phyloP scores from a whole-genome alignment of 257 asterid genomes.

The Penstemon eatonii region DNA sequence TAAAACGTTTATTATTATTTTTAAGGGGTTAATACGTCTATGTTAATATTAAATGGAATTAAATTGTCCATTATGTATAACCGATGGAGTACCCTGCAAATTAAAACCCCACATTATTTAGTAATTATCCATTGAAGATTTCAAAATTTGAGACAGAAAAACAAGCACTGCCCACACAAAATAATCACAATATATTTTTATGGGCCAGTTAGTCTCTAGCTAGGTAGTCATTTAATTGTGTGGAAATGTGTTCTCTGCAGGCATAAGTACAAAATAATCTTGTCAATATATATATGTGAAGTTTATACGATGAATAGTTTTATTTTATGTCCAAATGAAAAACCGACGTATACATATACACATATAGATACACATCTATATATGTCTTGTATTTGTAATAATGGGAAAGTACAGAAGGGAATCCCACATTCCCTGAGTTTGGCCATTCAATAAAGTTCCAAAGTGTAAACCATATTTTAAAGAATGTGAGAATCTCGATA shows the following conservation, averaged over 20 bases:
- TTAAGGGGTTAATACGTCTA: no score
- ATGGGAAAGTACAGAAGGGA: slow-evolving; percentile 48
- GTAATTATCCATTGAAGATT: slow-evolving; percentile 20
- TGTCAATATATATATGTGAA: slow-evolving; percentile 54
- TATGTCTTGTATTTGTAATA: background rate
- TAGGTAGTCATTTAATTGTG: slow-evolving; percentile 39
- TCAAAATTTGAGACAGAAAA: slow-evolving; percentile 29
- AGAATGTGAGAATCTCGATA: slow-evolving; percentile 74
- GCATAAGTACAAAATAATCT: slow-evolving; percentile 42
- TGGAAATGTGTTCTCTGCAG: slow-evolving; percentile 34
- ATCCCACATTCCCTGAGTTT: slow-evolving; percentile 90
- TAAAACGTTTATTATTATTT: no score
- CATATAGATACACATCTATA: no score
- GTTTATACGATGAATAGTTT: slow-evolving; percentile 28
- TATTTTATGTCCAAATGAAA: slow-evolving; percentile 4
- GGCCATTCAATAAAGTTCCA: slow-evolving; percentile 78
- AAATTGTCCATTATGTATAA: no score
- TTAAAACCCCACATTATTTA: no score
- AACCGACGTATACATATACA: background rate
- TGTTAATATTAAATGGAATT: no score
- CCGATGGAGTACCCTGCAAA: no score
- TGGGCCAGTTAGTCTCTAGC: slow-evolving; percentile 43
- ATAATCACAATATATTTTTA: slow-evolving; percentile 38
- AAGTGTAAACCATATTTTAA: slow-evolving; percentile 32
- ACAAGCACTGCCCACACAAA: slow-evolving; percentile 31